These are phyloP conservation scores for Bisporella sp. DNA, from an alignment of 2,329 filamentous ascomycete species.

Conservation along the genomic window DNA sequence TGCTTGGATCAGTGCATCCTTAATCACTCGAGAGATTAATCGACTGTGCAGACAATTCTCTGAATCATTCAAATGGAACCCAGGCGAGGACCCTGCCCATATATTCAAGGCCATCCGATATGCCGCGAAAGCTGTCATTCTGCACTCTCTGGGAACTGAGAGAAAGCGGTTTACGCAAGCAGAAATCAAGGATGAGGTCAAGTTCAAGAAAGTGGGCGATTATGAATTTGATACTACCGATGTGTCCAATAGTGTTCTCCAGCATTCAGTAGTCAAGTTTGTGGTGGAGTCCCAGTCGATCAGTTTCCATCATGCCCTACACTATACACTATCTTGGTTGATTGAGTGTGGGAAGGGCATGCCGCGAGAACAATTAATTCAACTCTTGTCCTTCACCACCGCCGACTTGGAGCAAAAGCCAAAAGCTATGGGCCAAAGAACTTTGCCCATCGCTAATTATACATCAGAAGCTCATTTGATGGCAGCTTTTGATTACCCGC, in stretches of 20 bases:
- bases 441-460: slow-evolving; percentile 49
- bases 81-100: slow-evolving; percentile 58
- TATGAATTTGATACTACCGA: slow-evolving; percentile 67
- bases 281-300: slow-evolving; percentile 83
- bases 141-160: slow-evolving; percentile 87
- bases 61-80: slow-evolving; percentile 71
- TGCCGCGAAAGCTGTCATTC: slow-evolving; percentile 74
- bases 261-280: slow-evolving; percentile 73
- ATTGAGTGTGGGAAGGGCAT: slow-evolving; percentile 82
- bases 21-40: slow-evolving; percentile 93
- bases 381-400: slow-evolving; percentile 64
- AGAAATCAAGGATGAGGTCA: slow-evolving; percentile 80
- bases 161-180: slow-evolving; percentile 75
- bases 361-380: slow-evolving; percentile 56
- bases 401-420: slow-evolving; percentile 62
- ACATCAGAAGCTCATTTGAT: slow-evolving; percentile 73
- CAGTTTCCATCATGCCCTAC: slow-evolving; percentile 94
- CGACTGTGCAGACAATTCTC: slow-evolving; percentile 82
- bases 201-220: slow-evolving; percentile 69
- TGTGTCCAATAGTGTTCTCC: slow-evolving; percentile 17
- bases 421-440: slow-evolving; percentile 49
- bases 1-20: slow-evolving; percentile 92
- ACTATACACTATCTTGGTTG: slow-evolving; percentile 95
- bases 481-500: slow-evolving; percentile 84
- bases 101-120: slow-evolving; percentile 67